Evolutionary conservation across 768 basidiomycete species (phyloP).

Genomic region (Dioszegia crocea): DNA sequence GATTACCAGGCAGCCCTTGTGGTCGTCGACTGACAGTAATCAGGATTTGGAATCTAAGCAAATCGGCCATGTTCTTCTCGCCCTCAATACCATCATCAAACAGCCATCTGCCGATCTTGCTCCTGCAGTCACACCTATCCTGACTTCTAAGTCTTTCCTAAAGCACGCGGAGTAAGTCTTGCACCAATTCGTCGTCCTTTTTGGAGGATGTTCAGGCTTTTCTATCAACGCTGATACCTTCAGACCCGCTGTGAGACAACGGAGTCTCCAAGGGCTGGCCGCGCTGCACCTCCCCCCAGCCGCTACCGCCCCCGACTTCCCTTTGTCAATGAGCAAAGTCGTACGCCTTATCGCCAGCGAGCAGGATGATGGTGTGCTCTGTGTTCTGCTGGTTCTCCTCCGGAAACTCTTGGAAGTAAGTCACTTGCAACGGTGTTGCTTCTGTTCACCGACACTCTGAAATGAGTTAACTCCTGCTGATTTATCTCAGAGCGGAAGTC

Average conservation of each 20-base stretch:
- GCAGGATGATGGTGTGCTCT: constrained; percentile 7
- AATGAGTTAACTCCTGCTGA: no score
- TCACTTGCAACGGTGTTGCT: no score
- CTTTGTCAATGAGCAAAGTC: constrained; percentile 29
- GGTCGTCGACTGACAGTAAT: no score
- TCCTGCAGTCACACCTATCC: constrained; percentile 33
- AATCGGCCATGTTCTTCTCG: constrained; percentile 22
- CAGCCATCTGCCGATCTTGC: constrained; percentile 26
- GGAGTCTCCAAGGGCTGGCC: constrained; percentile 21
- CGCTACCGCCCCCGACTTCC: constrained; percentile 13
- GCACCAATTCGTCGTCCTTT: not conserved
- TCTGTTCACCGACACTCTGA: no score
- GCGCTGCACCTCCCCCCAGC: constrained; percentile 15
- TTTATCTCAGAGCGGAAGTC: constrained; percentile 12
- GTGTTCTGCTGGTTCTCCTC: constrained; percentile 18
- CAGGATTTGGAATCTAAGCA: constrained; percentile 31
- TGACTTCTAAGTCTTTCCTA: constrained; percentile 21
- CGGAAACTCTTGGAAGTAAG: constrained; percentile 20
- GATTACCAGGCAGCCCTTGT: not conserved
- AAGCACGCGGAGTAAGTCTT: constrained; percentile 27
- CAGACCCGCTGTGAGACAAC: constrained; percentile 24
- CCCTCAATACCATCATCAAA: constrained; percentile 26
- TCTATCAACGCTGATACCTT: no score
- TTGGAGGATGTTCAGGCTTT: no score
- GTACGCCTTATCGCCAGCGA: constrained; percentile 11